Base-by-base conservation (phyloP, 495 filamentous ascomycete genomes). In the Penicillium macrosclerotiorum region DNA sequence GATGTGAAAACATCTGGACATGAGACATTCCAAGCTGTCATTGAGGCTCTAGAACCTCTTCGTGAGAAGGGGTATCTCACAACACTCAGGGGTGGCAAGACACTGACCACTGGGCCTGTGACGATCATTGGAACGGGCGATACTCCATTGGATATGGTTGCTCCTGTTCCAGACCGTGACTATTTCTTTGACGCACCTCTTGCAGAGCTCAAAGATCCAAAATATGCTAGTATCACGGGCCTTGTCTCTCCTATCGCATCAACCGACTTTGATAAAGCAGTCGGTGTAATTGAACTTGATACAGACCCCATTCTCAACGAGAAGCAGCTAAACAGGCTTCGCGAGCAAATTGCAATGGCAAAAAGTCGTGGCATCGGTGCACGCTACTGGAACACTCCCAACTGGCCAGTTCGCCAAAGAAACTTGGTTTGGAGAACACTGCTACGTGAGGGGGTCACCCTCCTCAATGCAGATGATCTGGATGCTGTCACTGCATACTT, bases 111-210 rank as follows among this genome's bases (percentile, higher is more conserved):
- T 14, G 71, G 84, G 3, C 80, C 83, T 4, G 60, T 95, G 13
- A 94, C 88, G 3, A 77, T 94, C 3, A 85, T 94, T 6, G 88
- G 80, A 1, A 91, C 89, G 0, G 90, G 90, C 12, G 83, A 85
- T 47, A 82, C 87, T 0, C 86, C 88, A 0, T 84, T 92, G 45
- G 75, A 86, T 34, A 64, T 73, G 56, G 70, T 86, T 8, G 68
- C 71, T 23, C 64, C 72, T 18, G 60, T 77, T 24, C 39, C 60
- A 5, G 57, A 74, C 14, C 69, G 82, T 8, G 76, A 82, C 59
- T 78, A 78, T 43, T 86, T 85, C 68, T 85, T 73, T 56, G 83
- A 86, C 49, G 81, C 73, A 0, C 79, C 75, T 11, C 70, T 85
- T 16, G 63, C 73, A 2, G 45, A 63, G 3, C 68, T 84, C 7